Percentiles rank a stretch among this genome's conserved stretches.
Evolutionary conservation across 2,329 filamentous ascomycete species (phyloP).

Genomic region (Botrytis byssoidea): DNA sequence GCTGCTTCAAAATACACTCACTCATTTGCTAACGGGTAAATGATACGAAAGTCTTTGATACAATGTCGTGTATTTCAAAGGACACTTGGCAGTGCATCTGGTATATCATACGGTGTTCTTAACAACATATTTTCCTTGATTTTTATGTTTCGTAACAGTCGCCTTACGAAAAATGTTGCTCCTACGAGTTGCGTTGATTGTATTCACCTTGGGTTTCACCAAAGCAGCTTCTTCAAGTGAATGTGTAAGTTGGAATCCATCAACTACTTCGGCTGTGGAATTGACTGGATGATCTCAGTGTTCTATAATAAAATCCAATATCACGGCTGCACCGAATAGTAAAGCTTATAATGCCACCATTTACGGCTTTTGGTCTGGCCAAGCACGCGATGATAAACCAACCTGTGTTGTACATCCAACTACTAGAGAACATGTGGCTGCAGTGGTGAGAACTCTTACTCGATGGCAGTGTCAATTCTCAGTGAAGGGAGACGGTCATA

Average conservation of each 20-base stretch:
- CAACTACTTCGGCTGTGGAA: not conserved
- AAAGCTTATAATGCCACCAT: not conserved
- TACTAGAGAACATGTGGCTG: not conserved
- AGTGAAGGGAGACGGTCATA: not conserved
- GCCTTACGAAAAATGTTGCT: not conserved
- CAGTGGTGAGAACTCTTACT: not conserved
- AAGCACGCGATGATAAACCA: slow-evolving; percentile 1
- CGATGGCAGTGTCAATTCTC: not conserved
- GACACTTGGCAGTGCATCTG: not conserved
- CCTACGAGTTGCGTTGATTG: not conserved
- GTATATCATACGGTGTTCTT: not conserved
- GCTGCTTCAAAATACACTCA: not conserved
- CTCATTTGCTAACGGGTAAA: not conserved
- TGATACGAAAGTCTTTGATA: not conserved
- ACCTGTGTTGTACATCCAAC: not conserved
- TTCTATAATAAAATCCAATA: not conserved
- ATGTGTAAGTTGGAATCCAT: not conserved
- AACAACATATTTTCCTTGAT: not conserved
- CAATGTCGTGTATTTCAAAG: not conserved
- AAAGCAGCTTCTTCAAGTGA: not conserved
- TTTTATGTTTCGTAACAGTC: not conserved
- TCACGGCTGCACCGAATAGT: not conserved
- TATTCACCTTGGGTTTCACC: not conserved
- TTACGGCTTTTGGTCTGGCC: not conserved
- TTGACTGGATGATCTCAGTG: not conserved